Base-by-base conservation (phyloP, 495 filamentous ascomycete genomes). In the Hamigera avellanea region DNA sequence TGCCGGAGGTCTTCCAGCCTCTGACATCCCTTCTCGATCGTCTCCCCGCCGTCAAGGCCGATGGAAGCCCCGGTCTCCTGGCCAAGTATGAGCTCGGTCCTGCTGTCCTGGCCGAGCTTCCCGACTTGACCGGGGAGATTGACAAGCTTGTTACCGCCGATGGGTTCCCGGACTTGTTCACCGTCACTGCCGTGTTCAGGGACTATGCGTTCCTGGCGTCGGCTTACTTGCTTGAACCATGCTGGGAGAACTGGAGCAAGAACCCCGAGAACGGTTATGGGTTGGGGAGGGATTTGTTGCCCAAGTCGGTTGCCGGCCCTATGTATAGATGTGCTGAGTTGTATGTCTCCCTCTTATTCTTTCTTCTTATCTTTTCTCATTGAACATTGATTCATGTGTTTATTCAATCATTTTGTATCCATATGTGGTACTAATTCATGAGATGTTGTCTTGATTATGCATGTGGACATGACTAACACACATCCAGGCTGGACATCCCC, bases 141-240 rank as follows among this genome's bases (percentile, higher is more conserved):
- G 71, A 78, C 38, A 72, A 72, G 50, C 74, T 80, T 44, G 19
- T 13, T 14, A 45, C 59, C 12, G 32, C 49, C 14, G 59, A 65
- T 44, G 61, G 61, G 1, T 61, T 63, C 26, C 57, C 67, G 34
- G 77, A 94, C 55, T 66, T 86, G 14, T 78, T 78, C 13, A 63
- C 81, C 19, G 69, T 89, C 66, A 84, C 83, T 51, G 87, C 85
- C 18, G 60, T 89, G 36, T 93, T 93, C 57, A 67, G 87, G 16
- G 87, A 94, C 62, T 94, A 94, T 53, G 80, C 81, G 17, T 95
- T 93, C 63, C 61, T 94, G 2, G 83, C 86, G 1, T 88, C 82
- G 10, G 80, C 86, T 0, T 93, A 91, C 52, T 65, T 95, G 12
- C 71, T 95, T n/a, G 87, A 95, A 64, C 87, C 87, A n/a, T 95